phyloP scores from a whole-genome alignment of 225 moss, liverwort and hornwort species.

The Neckera pumila region DNA sequence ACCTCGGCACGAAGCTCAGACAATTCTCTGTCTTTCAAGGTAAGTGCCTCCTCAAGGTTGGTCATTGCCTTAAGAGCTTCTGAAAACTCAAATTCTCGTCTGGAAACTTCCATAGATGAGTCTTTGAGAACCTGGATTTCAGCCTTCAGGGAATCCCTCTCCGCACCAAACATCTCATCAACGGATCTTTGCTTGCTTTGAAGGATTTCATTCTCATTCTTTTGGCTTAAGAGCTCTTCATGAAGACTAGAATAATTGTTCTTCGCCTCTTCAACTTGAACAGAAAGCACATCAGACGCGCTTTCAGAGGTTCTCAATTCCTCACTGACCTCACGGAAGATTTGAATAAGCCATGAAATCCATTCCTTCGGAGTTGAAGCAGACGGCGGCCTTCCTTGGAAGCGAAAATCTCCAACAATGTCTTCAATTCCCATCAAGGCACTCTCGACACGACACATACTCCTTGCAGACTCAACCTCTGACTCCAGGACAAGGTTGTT shows the following conservation, averaged over 20 bases:
- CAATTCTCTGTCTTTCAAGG: slow-evolving; percentile 36
- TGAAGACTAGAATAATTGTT: slow-evolving; percentile 3
- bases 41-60: slow-evolving; percentile 27
- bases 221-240: slow-evolving; percentile 8
- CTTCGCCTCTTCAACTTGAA: slow-evolving; percentile 23
- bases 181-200: slow-evolving; percentile 3
- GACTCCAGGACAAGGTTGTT: slow-evolving; percentile 1
- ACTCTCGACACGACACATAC: neutral
- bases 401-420: neutral
- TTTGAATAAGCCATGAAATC: slow-evolving; percentile 16
- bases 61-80: neutral
- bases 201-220: slow-evolving; percentile 20
- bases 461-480: slow-evolving; percentile 22
- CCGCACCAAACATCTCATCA: neutral
- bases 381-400: slow-evolving; percentile 4
- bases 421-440: neutral
- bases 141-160: slow-evolving; percentile 16
- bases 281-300: neutral
- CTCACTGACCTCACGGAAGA: slow-evolving; percentile 23
- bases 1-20: slow-evolving; percentile 19
- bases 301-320: slow-evolving; percentile 18
- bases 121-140: slow-evolving; percentile 10
- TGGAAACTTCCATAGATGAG: neutral
- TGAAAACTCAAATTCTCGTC: neutral
- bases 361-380: slow-evolving; percentile 4